Evolutionary conservation across 2,329 filamentous ascomycete genomes (phyloP), one percentile per base, ranked within the genome.

Genomic region (Hypocrella siamensis): DNA sequence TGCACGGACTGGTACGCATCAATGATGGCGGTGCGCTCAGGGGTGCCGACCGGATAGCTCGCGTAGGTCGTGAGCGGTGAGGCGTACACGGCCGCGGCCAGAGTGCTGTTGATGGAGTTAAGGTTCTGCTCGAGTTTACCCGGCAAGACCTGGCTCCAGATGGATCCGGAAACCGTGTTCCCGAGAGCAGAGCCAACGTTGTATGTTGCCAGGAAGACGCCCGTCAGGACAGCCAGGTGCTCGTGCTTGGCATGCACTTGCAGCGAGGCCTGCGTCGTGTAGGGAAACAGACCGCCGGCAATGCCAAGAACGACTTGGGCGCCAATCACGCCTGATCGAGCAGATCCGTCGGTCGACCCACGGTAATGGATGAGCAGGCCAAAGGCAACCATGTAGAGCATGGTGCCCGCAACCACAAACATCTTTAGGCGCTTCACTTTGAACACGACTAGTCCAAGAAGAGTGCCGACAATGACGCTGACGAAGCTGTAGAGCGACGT

Each of bases 241-340:
- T 70, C 58, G 38, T 75, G 68, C 11, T 54, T 56, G 5, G 61
- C 61, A 3, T 63, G 68, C 1, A 70, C 66, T 53, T 75, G 70
- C 30, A 67, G 60, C 5, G 67, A 67, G 28, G 75, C 59, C 42
- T 77, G 64, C 32, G 69, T 61, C 31, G 61, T 62, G 28, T 76
- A 67, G 34, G 69, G 65, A 5, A 75, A 56, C n/a, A 67, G 57
- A 8, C 70, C 70, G 4, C 68, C 70, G 4, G 64, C 67, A 22
- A 71, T 58, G 5, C 70, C 65, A 37, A 77, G 63, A 36, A 76
- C 60, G 30, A 76, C 60, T 45, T 77, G 70, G 27, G 65, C 69
- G 49, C 70, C 66, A 43, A 76, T 49, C 11, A 77, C 56, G 45
- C 67, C 66, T 3, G 63, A 54, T 16, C 70, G 55, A 18, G 60